Base-by-base conservation (phyloP, 441 rosid species). In the Jatropha multifida region DNA sequence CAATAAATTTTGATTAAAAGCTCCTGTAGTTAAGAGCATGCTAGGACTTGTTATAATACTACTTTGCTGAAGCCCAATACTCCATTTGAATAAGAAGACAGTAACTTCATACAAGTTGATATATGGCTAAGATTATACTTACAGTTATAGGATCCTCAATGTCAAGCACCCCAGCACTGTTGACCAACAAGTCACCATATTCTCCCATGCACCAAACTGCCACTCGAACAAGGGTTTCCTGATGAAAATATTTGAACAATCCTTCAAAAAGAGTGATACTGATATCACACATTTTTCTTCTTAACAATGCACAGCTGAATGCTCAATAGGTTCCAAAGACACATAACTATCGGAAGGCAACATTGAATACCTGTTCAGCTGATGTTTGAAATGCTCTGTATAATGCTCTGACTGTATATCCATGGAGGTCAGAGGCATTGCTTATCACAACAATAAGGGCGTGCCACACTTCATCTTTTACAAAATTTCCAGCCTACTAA, bases 131-230 rank as follows among this genome's bases (percentile, higher is more conserved):
- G 63, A 71, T 76, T 60, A 72, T 72, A 82, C 94, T 89, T 82
- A 96, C 99, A 64, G 96, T 94, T 78, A 92, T 72, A 67, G 98
- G 95, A 80, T 94, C 97, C 85, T 96, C 98, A 55, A 85, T 73
- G 77, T 88, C 82, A 82, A 96, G 94, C 94, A 94, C 81, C 80
- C 98, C 98, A 41, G 78, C 85, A 88, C 87, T 91, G 80, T 90
- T 91, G 54, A 90, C 94, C 89, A 96, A 83, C 87, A 96, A 60
- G 83, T 96, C 99, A 77, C 98, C 99, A 82, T 94, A 96, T 85
- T 96, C 99, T 79, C 99, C 99, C 69, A 96, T 86, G 89, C 98
- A 96, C 99, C 99, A 96, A 75, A 92, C 88, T 48, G 98, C 98
- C 80, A 92, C 97, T 78, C 94, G 95, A 80, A 90, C 95, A 85